Evolutionary conservation across 495 filamentous ascomycete species (phyloP).

Genomic region (Xeromyces bisporus): DNA sequence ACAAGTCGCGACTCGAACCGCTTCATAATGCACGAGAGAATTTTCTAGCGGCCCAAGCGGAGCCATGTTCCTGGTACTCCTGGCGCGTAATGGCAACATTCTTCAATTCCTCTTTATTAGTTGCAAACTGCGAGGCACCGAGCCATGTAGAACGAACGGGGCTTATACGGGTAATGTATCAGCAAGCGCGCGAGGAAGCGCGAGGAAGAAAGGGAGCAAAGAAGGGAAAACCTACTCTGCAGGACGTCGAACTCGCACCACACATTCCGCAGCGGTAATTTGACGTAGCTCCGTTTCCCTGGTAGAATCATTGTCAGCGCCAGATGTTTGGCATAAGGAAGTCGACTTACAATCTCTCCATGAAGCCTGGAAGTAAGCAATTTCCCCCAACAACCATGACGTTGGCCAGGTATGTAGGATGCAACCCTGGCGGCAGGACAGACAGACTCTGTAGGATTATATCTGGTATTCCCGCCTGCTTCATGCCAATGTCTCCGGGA

Average conservation of each 20-base stretch:
- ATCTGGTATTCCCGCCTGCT: constrained; percentile 67
- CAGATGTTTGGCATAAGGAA: too few species aligned
- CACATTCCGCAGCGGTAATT: constrained; percentile 58
- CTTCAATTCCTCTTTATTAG: constrained; percentile 41
- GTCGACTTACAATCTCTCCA: constrained; percentile 47
- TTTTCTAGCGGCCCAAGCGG: constrained; percentile 56
- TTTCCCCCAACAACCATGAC: constrained; percentile 84
- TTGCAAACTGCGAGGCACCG: constrained; percentile 62
- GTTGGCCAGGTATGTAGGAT: constrained; percentile 69
- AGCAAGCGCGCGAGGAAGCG: not conserved
- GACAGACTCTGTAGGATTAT: constrained; percentile 65
- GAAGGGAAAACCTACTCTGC: constrained; percentile 32
- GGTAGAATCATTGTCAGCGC: not conserved
- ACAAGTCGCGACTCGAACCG: not conserved
- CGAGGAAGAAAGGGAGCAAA: not conserved
- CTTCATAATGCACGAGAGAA: constrained; percentile 35
- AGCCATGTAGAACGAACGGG: constrained; percentile 72
- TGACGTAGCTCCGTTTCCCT: constrained; percentile 56
- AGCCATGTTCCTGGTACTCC: constrained; percentile 81
- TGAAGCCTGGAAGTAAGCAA: constrained; percentile 59
- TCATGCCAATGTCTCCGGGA: constrained; percentile 73
- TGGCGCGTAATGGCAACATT: constrained; percentile 58
- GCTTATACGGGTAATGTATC: constrained; percentile 14
- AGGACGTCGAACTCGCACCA: constrained; percentile 54
- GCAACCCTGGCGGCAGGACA: constrained; percentile 56